phyloP scores from a whole-genome alignment of 192 early-diverging fungal species.

The Linderina pennispora region DNA sequence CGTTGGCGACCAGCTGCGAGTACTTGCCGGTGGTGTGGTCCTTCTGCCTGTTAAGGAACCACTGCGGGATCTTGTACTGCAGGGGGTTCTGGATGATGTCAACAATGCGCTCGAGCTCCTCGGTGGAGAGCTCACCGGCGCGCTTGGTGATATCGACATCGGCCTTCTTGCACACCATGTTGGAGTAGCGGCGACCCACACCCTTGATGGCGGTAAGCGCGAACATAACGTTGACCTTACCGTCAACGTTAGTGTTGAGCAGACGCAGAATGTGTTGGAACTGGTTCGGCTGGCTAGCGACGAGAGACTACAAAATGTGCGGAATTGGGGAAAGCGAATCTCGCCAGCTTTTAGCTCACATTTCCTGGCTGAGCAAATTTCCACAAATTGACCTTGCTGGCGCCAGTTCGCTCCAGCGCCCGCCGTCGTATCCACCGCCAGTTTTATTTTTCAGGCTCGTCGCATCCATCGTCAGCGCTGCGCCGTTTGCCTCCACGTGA shows the following conservation, averaged over 20 bases:
- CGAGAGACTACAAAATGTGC: slow-evolving; percentile 72
- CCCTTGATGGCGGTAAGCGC: slow-evolving; percentile 97
- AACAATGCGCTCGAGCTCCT: slow-evolving; percentile 97
- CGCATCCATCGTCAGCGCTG: too few relatives aligned
- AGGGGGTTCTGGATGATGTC: slow-evolving; percentile 99
- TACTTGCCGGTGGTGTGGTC: slow-evolving; percentile 93
- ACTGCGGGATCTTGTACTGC: slow-evolving; percentile 99
- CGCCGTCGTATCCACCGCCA: too few relatives aligned
- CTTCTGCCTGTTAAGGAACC: slow-evolving; percentile 99
- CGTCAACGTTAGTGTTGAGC: slow-evolving; percentile 98
- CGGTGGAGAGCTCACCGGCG: slow-evolving; percentile 95
- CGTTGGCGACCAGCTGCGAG: slow-evolving; percentile 93
- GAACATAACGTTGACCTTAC: slow-evolving; percentile 91
- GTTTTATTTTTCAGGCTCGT: too few relatives aligned
- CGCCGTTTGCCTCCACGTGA: too few relatives aligned
- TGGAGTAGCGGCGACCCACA: slow-evolving; percentile 98
- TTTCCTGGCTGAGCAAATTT: too few relatives aligned
- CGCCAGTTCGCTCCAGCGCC: too few relatives aligned
- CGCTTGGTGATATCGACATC: slow-evolving; percentile 96
- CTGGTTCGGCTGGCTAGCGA: slow-evolving; percentile 82
- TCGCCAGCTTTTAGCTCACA: too few relatives aligned
- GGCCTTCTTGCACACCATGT: slow-evolving; percentile 99
- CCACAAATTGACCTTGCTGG: too few relatives aligned
- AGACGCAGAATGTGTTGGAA: slow-evolving; percentile 99
- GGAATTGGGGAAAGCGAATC: too few relatives aligned